phyloP scores from a whole-genome alignment of 176 grass and related monocot species.

The Musa itinerans region DNA sequence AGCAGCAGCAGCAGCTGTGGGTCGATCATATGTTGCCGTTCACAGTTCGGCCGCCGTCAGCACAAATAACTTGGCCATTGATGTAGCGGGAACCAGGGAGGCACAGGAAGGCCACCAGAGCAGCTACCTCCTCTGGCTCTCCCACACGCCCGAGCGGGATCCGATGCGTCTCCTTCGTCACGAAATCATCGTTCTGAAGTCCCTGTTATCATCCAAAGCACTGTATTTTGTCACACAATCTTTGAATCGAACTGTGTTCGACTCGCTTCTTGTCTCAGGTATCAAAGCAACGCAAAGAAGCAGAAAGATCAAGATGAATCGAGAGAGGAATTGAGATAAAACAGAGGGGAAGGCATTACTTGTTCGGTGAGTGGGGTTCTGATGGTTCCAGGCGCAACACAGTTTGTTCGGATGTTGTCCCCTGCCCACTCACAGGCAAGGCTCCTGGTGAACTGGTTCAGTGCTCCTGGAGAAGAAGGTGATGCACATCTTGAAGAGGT shows the following conservation, averaged over 20 bases:
- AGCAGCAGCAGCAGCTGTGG: too few relatives aligned
- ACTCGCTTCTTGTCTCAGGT: too few relatives aligned
- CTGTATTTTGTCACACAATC: too few relatives aligned
- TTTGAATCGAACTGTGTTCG: too few relatives aligned
- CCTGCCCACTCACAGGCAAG: not conserved
- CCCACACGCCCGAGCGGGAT: not conserved
- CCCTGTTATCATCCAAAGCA: not conserved
- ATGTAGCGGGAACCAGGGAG: constrained; percentile 21
- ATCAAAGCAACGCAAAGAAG: not conserved
- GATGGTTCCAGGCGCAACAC: not conserved
- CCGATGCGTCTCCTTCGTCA: not conserved
- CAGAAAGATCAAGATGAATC: not conserved
- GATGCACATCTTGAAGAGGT: too few relatives aligned
- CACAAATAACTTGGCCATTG: constrained; percentile 14
- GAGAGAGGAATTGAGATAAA: not conserved
- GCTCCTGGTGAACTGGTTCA: not conserved
- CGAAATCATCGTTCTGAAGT: not conserved
- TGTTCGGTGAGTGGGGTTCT: not conserved
- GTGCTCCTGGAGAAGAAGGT: not conserved
- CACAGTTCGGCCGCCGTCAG: constrained; percentile 10
- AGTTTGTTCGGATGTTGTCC: not conserved
- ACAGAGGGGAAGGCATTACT: not conserved
- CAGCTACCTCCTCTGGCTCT: constrained; percentile 16
- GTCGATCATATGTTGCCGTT: not conserved
- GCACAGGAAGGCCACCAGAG: constrained; percentile 19